Percentiles rank a stretch among this genome's conserved stretches.
These are phyloP conservation scores for Colletotrichum costaricense DNA, from an alignment of 2,329 filamentous ascomycete genomes.

Conservation along the genomic window DNA sequence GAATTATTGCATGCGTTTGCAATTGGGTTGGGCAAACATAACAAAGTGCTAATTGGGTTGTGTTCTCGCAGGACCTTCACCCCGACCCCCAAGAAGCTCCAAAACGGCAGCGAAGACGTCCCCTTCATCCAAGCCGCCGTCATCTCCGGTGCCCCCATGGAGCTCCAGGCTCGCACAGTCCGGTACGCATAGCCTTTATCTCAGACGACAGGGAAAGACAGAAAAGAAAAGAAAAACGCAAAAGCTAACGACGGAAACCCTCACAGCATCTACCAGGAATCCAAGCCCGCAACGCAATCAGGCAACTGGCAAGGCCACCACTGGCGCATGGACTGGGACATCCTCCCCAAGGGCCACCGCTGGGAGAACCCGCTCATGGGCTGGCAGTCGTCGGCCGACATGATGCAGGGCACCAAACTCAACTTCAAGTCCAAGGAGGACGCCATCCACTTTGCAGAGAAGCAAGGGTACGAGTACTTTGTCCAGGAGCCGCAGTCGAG, in stretches of 20 bases:
- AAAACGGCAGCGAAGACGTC: slow-evolving; percentile 88
- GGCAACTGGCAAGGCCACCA: slow-evolving; percentile 85
- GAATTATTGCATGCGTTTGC: too few relatives aligned
- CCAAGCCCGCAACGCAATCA: slow-evolving; percentile 97
- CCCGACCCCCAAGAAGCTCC: slow-evolving; percentile 87
- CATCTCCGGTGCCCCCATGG: slow-evolving; percentile 90
- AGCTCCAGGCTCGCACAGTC: slow-evolving; percentile 93
- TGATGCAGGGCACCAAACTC: slow-evolving; percentile 93
- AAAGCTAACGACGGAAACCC: neutral
- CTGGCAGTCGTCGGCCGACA: slow-evolving; percentile 96
- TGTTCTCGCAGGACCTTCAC: slow-evolving; percentile 80
- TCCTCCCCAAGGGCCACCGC: slow-evolving; percentile 89
- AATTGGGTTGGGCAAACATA: too few relatives aligned
- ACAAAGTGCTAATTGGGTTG: slow-evolving; percentile 24
- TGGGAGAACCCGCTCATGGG: slow-evolving; percentile 99
- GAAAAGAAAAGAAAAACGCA: neutral
- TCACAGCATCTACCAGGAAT: slow-evolving; percentile 89
- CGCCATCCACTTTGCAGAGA: slow-evolving; percentile 94
- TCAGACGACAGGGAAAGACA: neutral
- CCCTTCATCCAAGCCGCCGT: slow-evolving; percentile 83
- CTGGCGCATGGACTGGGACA: slow-evolving; percentile 99
- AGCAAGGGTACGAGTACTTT: slow-evolving; percentile 99
- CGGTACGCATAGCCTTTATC: slow-evolving; percentile 68
- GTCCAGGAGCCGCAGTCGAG: slow-evolving; percentile 96
- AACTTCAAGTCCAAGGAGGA: slow-evolving; percentile 95